A percentile compares a stretch with the other conserved stretches of the same genome.
Evolutionary conservation across 2,329 filamentous ascomycete species (phyloP).

Genomic region (Neofusicoccum laricinum): DNA sequence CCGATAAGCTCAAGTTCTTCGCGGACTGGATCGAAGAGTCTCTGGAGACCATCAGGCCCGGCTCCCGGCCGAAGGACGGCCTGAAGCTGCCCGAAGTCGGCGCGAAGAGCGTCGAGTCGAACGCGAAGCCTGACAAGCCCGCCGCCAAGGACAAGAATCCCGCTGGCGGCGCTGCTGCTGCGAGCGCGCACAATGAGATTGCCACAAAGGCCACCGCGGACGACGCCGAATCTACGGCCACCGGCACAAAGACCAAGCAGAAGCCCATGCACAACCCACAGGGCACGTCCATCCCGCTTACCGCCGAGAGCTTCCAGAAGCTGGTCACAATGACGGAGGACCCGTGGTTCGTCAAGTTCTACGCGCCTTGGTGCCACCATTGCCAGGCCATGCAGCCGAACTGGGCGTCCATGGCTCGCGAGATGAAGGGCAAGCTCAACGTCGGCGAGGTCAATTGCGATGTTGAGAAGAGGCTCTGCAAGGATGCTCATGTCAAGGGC

Average conservation of each 20-base stretch:
- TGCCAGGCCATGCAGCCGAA: constrained; percentile 89
- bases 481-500: constrained; percentile 74
- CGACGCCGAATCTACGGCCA: constrained; percentile 33
- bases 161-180: constrained; percentile 29
- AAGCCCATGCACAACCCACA: constrained; percentile 61
- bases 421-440: constrained; percentile 86
- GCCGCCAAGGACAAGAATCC: constrained; percentile 36
- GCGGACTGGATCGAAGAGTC: constrained; percentile 71
- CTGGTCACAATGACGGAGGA: constrained; percentile 83
- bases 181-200: constrained; percentile 25
- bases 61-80: constrained; percentile 67
- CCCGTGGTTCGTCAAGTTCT: constrained; percentile 98
- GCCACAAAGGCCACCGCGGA: constrained; percentile 22
- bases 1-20: constrained; percentile 64
- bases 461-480: constrained; percentile 80
- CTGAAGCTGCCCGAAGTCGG: constrained; percentile 70
- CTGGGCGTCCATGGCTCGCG: constrained; percentile 85
- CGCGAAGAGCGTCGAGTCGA: constrained; percentile 50
- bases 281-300: constrained; percentile 72
- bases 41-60: constrained; percentile 75
- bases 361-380: constrained; percentile 94
- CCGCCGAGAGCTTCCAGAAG: constrained; percentile 80
- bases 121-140: constrained; percentile 33
- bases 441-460: constrained; percentile 97
- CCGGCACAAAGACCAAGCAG: constrained; percentile 48